Percentiles rank a stretch among this genome's conserved stretches.
Evolutionary conservation across 2,329 filamentous ascomycete species (phyloP).

Genomic region (Colletotrichum ledebouriae): DNA sequence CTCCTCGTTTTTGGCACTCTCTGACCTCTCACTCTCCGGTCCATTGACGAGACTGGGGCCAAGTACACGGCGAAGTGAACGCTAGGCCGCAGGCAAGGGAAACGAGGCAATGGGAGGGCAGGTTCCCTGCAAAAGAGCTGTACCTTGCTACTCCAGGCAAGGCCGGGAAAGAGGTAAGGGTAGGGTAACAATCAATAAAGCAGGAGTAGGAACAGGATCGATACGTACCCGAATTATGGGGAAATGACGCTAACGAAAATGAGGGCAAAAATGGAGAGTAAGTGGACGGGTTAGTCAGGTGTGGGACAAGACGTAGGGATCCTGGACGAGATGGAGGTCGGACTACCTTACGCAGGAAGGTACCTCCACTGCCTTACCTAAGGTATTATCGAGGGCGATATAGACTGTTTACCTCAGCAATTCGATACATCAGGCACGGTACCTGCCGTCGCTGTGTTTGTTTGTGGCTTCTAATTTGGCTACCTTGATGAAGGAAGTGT

Average conservation of each 20-base stretch:
- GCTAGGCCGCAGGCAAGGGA: slow-evolving; percentile 24
- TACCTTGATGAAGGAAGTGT: not conserved
- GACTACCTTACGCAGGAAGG: slow-evolving; percentile 2
- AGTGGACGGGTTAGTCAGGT: slow-evolving; percentile 37
- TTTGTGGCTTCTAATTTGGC: no score
- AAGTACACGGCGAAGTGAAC: slow-evolving; percentile 15
- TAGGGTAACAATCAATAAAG: slow-evolving; percentile 35
- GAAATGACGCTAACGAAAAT: slow-evolving; percentile 31
- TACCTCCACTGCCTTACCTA: not conserved
- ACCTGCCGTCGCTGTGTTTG: not conserved
- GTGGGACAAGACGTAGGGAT: slow-evolving; percentile 30
- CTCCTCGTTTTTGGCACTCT: slow-evolving; percentile 7
- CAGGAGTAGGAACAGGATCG: slow-evolving; percentile 14
- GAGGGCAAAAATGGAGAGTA: slow-evolving; percentile 26
- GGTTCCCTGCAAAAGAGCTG: slow-evolving; percentile 17
- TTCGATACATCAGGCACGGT: not conserved
- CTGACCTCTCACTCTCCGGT: slow-evolving; percentile 27
- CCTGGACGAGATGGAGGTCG: slow-evolving; percentile 31
- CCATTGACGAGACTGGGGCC: slow-evolving; percentile 36
- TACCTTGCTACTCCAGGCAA: slow-evolving; percentile 34
- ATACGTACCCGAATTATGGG: slow-evolving; percentile 39
- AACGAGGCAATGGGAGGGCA: slow-evolving; percentile 14
- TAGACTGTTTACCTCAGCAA: slow-evolving; percentile 10
- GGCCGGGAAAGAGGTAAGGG: slow-evolving; percentile 19
- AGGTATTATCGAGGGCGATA: not conserved